Evolutionary conservation across 768 basidiomycete genomes (phyloP).

Genomic region (Cystofilobasidium macerans): DNA sequence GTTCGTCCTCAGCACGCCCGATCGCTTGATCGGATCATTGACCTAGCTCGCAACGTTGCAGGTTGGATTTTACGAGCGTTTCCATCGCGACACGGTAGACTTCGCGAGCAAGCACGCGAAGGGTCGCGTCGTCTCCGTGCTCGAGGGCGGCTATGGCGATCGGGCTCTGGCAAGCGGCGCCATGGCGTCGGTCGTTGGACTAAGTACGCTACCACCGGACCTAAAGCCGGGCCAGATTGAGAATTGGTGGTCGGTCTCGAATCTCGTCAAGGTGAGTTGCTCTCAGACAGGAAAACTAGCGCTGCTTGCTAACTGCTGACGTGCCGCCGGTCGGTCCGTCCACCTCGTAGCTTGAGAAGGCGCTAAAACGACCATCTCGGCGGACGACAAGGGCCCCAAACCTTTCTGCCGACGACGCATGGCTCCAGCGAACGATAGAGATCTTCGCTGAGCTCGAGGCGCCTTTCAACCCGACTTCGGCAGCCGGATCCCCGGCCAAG

Average conservation of each 20-base stretch:
- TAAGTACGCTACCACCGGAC: slow-evolving; percentile 39
- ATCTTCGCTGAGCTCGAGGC: not conserved
- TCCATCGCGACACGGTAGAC: slow-evolving; percentile 56
- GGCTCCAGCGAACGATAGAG: not conserved
- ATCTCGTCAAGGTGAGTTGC: slow-evolving; percentile 49
- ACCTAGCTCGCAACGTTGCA: slow-evolving; percentile 26
- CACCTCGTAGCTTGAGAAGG: slow-evolving; percentile 1
- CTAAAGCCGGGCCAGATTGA: slow-evolving; percentile 29
- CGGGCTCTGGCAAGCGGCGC: slow-evolving; percentile 71
- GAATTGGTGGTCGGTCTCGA: slow-evolving; percentile 56
- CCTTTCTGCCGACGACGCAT: not conserved
- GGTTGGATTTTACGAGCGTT: slow-evolving; percentile 73
- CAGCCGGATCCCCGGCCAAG: not conserved
- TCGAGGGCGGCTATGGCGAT: slow-evolving; percentile 94
- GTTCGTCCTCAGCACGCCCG: too few relatives aligned
- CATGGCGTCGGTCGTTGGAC: slow-evolving; percentile 67
- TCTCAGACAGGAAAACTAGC: too few relatives aligned
- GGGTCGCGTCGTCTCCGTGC: slow-evolving; percentile 69
- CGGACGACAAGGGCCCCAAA: not conserved
- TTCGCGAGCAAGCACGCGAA: slow-evolving; percentile 56
- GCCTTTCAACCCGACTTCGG: not conserved
- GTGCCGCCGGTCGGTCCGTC: too few relatives aligned
- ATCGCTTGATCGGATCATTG: not conserved
- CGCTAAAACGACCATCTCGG: not conserved
- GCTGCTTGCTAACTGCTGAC: too few relatives aligned